Percentiles rank a stretch among this genome's conserved stretches.
These are phyloP conservation scores for Cyberlindnera xylosilytica DNA, from an alignment of 805 yeast species.

Conservation along the genomic window DNA sequence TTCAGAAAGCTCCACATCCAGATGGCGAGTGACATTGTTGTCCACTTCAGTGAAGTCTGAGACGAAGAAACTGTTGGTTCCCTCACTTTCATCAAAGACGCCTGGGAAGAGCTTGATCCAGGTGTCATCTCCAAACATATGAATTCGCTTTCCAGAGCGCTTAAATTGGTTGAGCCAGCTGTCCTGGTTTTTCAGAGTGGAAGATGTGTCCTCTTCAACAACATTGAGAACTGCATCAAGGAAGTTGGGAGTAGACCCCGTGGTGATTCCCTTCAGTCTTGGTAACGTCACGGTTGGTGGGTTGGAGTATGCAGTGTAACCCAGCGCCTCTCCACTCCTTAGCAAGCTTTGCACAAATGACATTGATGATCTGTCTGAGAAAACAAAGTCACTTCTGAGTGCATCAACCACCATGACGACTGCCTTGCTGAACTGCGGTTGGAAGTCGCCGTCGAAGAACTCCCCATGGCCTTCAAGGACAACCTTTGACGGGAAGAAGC, in stretches of 20 bases:
- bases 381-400: conserved; percentile 83
- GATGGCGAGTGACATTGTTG: conserved; percentile 84
- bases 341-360: conserved; percentile 61
- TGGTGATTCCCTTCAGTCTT: conserved; percentile 85
- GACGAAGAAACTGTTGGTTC: conserved; percentile 92
- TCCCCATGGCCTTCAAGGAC: conserved; percentile 60
- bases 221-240: conserved; percentile 91
- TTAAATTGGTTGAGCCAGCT: conserved; percentile 79
- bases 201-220: conserved; percentile 82
- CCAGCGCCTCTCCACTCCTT: conserved; percentile 67
- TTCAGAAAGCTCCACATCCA: conserved; percentile 52
- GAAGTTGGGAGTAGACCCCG: conserved; percentile 93
- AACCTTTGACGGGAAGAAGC: conserved; percentile 90
- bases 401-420: conserved; percentile 92
- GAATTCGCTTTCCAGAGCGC: conserved; percentile 39
- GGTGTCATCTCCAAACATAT: conserved; percentile 96
- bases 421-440: conserved; percentile 58
- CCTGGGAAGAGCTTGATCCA: conserved; percentile 90
- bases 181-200: conserved; percentile 67
- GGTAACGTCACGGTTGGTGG: conserved; percentile 98
- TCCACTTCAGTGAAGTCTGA: conserved; percentile 95
- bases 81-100: conserved; percentile 65
- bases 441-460: conserved; percentile 29
- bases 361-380: conserved; percentile 64
- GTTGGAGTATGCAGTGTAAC: conserved; percentile 86